These are phyloP conservation scores for Eruca vesicaria DNA, from an alignment of 441 rosid species.

Conservation along the genomic window DNA sequence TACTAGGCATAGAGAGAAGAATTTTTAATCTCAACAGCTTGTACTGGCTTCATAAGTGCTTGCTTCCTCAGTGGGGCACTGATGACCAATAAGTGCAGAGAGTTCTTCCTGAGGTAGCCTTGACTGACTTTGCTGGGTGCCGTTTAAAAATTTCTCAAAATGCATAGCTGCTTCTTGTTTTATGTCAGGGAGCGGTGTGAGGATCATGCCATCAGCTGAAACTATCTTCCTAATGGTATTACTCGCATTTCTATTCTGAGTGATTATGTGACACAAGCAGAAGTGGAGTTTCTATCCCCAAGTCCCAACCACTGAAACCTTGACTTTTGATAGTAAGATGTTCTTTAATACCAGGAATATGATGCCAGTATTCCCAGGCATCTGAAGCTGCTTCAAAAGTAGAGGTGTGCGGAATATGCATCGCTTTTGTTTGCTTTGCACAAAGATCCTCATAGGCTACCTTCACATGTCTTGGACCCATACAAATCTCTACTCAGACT, in stretches of 20 bases:
- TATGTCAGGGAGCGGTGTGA: not conserved
- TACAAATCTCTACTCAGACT: not conserved
- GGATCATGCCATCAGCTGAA: not conserved
- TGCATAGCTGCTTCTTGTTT: not conserved
- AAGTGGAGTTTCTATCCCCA: not conserved
- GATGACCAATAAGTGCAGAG: not conserved
- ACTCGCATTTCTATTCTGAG: not conserved
- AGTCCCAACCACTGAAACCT: not conserved
- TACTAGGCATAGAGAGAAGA: not conserved
- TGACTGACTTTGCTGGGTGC: not conserved
- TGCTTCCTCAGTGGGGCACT: not conserved
- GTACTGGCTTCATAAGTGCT: not conserved
- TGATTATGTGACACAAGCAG: not conserved
- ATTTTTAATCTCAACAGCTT: not conserved
- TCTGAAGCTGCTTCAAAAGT: not conserved
- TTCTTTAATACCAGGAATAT: not conserved
- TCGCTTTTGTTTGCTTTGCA: not conserved
- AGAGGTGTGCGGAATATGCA: not conserved
- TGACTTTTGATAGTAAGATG: not conserved
- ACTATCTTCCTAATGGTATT: not conserved
- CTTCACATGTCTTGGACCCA: not conserved
- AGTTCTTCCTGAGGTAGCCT: not conserved
- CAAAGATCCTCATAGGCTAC: not conserved
- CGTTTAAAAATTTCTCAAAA: too few species aligned
- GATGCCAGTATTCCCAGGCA: not conserved